These are phyloP conservation scores for Vitis hybrid DNA, from an alignment of 177 flowering plant species.

Conservation along the genomic window DNA sequence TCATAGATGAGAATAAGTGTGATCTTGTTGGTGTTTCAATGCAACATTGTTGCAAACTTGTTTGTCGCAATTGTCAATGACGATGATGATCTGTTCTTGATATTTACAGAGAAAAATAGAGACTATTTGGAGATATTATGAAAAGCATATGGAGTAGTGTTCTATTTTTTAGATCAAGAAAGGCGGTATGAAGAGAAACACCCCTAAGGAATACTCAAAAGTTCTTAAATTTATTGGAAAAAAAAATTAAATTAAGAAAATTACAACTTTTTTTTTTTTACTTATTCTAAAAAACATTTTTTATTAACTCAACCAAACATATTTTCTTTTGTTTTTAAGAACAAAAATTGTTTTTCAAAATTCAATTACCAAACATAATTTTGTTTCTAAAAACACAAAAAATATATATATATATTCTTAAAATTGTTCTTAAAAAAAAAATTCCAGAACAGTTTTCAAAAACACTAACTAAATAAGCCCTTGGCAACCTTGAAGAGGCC, in stretches of 20 bases:
- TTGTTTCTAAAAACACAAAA: no score
- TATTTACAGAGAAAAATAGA: constrained; percentile 27
- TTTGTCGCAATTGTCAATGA: constrained; percentile 52
- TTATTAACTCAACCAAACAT: no score
- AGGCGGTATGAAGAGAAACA: constrained; percentile 25
- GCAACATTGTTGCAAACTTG: constrained; percentile 64
- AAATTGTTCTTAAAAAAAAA: no score
- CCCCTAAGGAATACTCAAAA: constrained; percentile 31
- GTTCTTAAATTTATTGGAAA: neutral
- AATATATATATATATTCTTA: no score
- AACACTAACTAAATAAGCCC: no score
- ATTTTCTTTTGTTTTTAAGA: no score
- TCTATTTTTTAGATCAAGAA: constrained; percentile 18
- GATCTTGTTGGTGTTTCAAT: constrained; percentile 34
- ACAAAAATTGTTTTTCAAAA: no score
- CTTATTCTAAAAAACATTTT: no score
- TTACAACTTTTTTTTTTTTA: no score
- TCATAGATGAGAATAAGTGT: constrained; percentile 44
- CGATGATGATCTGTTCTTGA: constrained; percentile 4
- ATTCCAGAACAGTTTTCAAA: no score
- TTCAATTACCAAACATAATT: no score
- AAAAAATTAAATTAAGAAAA: neutral
- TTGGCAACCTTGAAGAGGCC: no score
- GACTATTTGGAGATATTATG: constrained; percentile 6
- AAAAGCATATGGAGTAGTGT: constrained; percentile 17